Base-by-base conservation (phyloP, 495 filamentous ascomycete genomes). In the Podospora appendiculata region DNA sequence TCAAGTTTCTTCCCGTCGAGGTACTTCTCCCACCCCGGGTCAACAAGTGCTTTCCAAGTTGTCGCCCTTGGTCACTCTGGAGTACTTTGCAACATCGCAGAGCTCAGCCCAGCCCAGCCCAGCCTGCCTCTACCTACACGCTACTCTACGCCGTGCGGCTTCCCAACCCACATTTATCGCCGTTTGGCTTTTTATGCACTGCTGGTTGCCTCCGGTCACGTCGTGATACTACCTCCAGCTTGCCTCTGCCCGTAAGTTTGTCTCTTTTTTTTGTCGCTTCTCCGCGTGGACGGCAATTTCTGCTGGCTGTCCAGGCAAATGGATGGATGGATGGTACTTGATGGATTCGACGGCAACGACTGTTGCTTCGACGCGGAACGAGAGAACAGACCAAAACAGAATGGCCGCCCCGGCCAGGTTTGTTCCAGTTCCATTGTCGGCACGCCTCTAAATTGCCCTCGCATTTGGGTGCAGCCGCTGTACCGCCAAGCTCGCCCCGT, bases 21-120 rank as follows among this genome's bases (percentile, higher is more conserved):
- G 61, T 64, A 64, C 64, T 60, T 64, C 51, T 50, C 53, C 57
- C 49, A 41, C 25, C 25, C 47, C 58, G 57, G 53, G 54, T 53
- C 55, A 51, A 55, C 47, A 59, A 44, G 35, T 55, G 53, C 52
- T 51, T 58, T 56, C 59, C 51, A 53, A 53, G 60, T 59, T 18
- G 32, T 60, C 56, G 53, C 50, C 44, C 53, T 54, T 53, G 55
- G 58, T 66, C 61, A 62, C 57, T 59, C 44, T 12, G 55, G 55
- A 49, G 55, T 63, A 61, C 54, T 53, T 48, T 50, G 51, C 51
- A 58, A 54, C 53, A 54, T 54, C 53, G 52, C 49, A 40, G 47
- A 44, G 17, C 16, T 10, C 10, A 40, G n/a, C 38, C 14, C 32
- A 25, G 14, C 42, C 48, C 55, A 55, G 58, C 55, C 52, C 59